phyloP scores from a whole-genome alignment of 768 basidiomycete species.

The Psilocybe subaeruginosa region DNA sequence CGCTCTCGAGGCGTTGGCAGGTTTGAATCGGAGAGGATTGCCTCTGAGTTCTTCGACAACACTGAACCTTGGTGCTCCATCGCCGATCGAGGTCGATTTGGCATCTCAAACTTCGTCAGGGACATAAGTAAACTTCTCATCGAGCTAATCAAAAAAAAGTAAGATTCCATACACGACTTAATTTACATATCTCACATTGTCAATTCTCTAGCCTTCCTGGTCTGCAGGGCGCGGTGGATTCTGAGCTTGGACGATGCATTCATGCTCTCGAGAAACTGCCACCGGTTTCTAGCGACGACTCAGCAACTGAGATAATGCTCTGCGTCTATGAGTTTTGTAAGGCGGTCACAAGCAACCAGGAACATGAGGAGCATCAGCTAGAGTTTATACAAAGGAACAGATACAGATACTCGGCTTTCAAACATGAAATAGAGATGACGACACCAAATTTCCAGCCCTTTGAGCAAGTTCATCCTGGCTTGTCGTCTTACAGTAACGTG shows the following conservation, averaged over 20 bases:
- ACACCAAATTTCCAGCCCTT: slow-evolving; percentile 37
- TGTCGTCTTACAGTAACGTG: not conserved
- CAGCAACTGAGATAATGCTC: slow-evolving; percentile 46
- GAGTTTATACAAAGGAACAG: slow-evolving; percentile 33
- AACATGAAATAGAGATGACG: slow-evolving; percentile 32
- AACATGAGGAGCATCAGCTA: not conserved
- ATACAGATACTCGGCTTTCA: slow-evolving; percentile 29
- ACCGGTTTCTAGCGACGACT: not conserved
- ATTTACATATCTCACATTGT: too few species aligned
- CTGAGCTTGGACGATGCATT: not conserved
- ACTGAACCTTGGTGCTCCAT: slow-evolving; percentile 57
- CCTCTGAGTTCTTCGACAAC: slow-evolving; percentile 46
- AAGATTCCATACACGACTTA: slow-evolving; percentile 36
- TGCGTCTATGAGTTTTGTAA: slow-evolving; percentile 49
- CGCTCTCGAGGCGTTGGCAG: slow-evolving; percentile 41
- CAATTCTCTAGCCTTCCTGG: not conserved
- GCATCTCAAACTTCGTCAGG: slow-evolving; percentile 54
- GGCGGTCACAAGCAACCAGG: slow-evolving; percentile 16
- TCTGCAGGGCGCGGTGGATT: not conserved
- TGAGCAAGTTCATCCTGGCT: not conserved
- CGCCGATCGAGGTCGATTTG: slow-evolving; percentile 50
- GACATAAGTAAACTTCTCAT: slow-evolving; percentile 57
- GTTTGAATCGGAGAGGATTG: slow-evolving; percentile 37
- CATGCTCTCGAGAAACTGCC: not conserved
- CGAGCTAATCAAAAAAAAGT: slow-evolving; percentile 56